phyloP scores from a whole-genome alignment of 2,329 filamentous ascomycete species.

The Colletotrichum plurivorum region DNA sequence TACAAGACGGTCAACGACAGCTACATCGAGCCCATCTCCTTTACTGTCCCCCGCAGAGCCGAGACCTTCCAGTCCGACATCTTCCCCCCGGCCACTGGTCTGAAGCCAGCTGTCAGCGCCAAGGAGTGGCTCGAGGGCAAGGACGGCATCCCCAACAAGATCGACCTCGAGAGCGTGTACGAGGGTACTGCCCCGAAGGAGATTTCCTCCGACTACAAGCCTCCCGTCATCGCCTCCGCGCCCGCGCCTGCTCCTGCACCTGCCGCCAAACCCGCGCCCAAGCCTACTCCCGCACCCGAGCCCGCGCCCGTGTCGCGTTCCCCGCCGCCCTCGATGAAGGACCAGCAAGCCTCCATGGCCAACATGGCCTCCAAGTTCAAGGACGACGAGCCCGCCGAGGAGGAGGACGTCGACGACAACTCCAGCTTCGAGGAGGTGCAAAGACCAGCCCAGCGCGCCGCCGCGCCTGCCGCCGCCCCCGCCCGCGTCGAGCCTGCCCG shows the following conservation, averaged over 20 bases:
- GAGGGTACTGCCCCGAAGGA: constrained; percentile 87
- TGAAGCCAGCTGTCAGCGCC: constrained; percentile 84
- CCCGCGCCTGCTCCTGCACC: constrained; percentile 59
- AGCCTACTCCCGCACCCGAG: constrained; percentile 64
- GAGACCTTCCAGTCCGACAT: constrained; percentile 98
- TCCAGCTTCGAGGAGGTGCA: constrained; percentile 91
- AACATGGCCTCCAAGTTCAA: constrained; percentile 89
- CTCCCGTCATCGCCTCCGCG: constrained; percentile 47
- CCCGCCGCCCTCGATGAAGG: constrained; percentile 79
- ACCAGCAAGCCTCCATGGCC: constrained; percentile 90
- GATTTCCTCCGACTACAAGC: constrained; percentile 78
- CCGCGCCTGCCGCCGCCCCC: constrained; percentile 48
- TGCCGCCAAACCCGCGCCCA: constrained; percentile 62
- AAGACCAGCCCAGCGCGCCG: constrained; percentile 77
- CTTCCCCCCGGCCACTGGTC: constrained; percentile 86
- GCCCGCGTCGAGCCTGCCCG: constrained; percentile 59
- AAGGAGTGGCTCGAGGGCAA: constrained; percentile 91
- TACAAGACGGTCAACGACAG: constrained; percentile 97
- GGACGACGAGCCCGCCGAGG: constrained; percentile 74
- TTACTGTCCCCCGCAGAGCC: constrained; percentile 93
- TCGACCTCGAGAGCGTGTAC: constrained; percentile 93
- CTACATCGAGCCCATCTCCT: constrained; percentile 97
- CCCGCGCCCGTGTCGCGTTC: constrained; percentile 54
- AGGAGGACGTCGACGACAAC: constrained; percentile 75
- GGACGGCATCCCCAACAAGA: constrained; percentile 87